A percentile compares a stretch with the other conserved stretches of the same genome.
Conservation (phyloP, 805 yeast genomes). For the Wickerhamiella cacticola region DNA sequence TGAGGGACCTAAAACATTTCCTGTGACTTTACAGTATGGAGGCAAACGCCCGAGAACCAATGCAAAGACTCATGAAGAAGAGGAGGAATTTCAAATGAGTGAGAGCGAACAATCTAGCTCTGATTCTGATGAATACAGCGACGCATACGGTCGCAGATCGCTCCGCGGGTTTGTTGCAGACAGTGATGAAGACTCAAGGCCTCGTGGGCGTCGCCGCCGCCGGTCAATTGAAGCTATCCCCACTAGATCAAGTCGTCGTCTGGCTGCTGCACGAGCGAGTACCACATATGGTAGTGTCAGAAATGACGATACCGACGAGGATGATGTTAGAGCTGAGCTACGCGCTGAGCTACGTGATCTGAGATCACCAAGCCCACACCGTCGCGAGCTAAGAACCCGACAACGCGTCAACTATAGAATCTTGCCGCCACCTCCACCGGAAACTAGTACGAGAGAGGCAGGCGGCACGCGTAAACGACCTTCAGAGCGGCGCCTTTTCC, state of each 20-base stretch:
- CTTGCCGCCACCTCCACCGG: conserved; percentile 23
- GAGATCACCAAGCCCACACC: conserved; percentile 15
- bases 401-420: conserved; percentile 23
- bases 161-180: conserved; percentile 17
- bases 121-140: conserved; percentile 7
- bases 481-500: conserved; percentile 52
- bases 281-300: conserved; percentile 1
- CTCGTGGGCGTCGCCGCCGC: conserved; percentile 7
- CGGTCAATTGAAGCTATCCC: neutral
- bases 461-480: neutral
- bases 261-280: neutral
- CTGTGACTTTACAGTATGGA: conserved; percentile 4
- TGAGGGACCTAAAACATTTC: neutral
- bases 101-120: neutral
- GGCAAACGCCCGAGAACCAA: neutral
- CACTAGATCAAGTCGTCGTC: conserved; percentile 2
- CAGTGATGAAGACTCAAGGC: conserved; percentile 15
- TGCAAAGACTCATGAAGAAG: neutral
- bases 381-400: conserved; percentile 19
- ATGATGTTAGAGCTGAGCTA: conserved; percentile 15
- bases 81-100: conserved; percentile 10
- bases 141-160: neutral
- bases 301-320: conserved; percentile 14
- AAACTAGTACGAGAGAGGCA: conserved; percentile 16
- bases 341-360: conserved; percentile 21